phyloP scores from a whole-genome alignment of 2,329 filamentous ascomycete species.

The Epichloe scottii region DNA sequence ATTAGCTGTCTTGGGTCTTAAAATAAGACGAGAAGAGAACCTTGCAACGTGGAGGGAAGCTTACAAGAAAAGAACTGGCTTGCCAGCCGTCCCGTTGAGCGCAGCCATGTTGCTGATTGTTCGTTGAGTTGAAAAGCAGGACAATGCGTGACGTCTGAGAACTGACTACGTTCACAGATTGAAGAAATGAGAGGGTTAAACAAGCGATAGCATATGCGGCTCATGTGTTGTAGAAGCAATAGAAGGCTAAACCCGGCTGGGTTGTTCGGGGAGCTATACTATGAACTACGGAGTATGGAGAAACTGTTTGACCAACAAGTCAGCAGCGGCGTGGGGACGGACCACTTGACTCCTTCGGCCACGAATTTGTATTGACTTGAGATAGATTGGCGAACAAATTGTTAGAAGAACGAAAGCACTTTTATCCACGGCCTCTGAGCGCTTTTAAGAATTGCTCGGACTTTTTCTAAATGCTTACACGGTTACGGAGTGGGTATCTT shows the following conservation, averaged over 20 bases:
- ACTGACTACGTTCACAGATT: not conserved
- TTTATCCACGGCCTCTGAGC: not conserved
- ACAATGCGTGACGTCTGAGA: not conserved
- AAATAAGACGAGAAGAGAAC: too few species aligned
- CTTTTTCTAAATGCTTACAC: not conserved
- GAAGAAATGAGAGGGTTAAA: not conserved
- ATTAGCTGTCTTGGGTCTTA: not conserved
- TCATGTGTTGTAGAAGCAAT: not conserved
- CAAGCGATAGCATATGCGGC: not conserved
- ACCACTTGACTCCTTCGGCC: not conserved
- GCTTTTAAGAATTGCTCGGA: not conserved
- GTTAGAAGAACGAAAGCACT: not conserved
- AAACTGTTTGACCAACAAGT: not conserved
- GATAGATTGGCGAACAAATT: not conserved
- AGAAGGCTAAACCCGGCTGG: not conserved
- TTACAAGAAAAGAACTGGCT: slow-evolving; percentile 33
- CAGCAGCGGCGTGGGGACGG: too few species aligned
- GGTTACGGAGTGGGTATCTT: too few species aligned
- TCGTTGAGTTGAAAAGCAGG: slow-evolving; percentile 6
- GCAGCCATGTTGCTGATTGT: slow-evolving; percentile 15
- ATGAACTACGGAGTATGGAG: too few species aligned
- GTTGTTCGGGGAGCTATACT: too few species aligned
- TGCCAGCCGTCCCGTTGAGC: slow-evolving; percentile 22
- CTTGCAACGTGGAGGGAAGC: not conserved
- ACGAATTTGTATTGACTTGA: not conserved